Conservation (phyloP, 2,329 filamentous ascomycete species). For the Chaetomiaceae sp. region DNA sequence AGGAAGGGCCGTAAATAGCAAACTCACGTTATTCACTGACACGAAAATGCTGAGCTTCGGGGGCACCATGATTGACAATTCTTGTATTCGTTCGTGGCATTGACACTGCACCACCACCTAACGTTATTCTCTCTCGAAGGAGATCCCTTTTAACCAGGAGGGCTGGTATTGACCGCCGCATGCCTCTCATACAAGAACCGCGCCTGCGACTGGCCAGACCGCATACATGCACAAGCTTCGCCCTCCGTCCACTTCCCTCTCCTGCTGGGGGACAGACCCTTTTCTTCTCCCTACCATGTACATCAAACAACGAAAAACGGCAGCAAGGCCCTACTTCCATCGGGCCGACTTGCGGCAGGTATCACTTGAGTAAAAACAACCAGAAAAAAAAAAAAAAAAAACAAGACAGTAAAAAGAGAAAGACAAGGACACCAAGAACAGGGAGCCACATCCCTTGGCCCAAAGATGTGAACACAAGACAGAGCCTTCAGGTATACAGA, state of each 20-base stretch:
- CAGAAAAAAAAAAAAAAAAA: neutral
- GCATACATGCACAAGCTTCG: neutral
- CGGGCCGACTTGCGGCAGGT: slow-evolving; percentile 6
- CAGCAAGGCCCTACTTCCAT: neutral
- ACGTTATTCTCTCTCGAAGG: neutral
- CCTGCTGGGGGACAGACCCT: neutral
- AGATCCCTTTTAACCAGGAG: neutral
- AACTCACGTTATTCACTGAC: neutral
- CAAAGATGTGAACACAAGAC: too few relatives aligned
- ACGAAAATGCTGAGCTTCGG: neutral
- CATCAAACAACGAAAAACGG: neutral
- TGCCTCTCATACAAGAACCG: neutral
- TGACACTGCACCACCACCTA: neutral
- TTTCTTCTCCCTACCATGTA: neutral
- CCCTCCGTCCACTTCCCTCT: neutral
- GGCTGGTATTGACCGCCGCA: neutral
- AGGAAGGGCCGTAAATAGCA: neutral
- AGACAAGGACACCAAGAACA: neutral
- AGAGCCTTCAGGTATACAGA: too few relatives aligned
- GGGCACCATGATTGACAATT: neutral
- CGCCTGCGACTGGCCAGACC: neutral
- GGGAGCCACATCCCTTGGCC: too few relatives aligned
- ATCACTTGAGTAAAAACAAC: slow-evolving; percentile 5
- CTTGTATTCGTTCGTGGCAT: neutral
- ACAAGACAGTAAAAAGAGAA: neutral